These are phyloP conservation scores for Lentinula sp. DNA, from an alignment of 768 basidiomycete species.

Conservation along the genomic window DNA sequence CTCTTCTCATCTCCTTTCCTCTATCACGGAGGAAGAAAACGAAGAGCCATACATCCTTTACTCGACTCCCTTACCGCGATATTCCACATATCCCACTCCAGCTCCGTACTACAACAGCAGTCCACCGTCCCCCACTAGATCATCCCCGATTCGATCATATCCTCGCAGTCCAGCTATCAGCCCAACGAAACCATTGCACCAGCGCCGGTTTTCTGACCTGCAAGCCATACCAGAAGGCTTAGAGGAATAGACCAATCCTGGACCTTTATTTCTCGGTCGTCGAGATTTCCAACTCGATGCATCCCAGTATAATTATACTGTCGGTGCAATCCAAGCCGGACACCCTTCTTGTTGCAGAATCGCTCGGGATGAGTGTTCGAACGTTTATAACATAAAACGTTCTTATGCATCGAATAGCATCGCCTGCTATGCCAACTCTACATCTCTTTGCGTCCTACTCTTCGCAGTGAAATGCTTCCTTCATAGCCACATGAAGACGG, in stretches of 20 bases:
- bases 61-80: neutral
- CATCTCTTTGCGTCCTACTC: neutral
- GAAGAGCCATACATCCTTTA: conserved; percentile 3
- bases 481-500: neutral
- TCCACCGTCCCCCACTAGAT: neutral
- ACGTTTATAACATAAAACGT: no score
- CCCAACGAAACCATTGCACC: neutral
- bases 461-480: neutral
- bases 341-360: no score
- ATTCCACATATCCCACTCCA: neutral
- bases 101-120: neutral
- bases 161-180: neutral
- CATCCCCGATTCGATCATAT: neutral
- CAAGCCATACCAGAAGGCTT: conserved; percentile 2
- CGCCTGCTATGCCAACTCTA: neutral
- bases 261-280: neutral
- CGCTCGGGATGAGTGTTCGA: no score
- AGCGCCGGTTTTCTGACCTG: conserved; percentile 2
- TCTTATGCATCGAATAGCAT: neutral
- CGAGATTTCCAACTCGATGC: neutral
- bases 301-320: neutral
- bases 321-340: no score
- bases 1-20: neutral
- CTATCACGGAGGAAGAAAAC: neutral
- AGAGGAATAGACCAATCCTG: neutral